phyloP scores from a whole-genome alignment of 306 rosid genomes.

The Cajanus cajan region DNA sequence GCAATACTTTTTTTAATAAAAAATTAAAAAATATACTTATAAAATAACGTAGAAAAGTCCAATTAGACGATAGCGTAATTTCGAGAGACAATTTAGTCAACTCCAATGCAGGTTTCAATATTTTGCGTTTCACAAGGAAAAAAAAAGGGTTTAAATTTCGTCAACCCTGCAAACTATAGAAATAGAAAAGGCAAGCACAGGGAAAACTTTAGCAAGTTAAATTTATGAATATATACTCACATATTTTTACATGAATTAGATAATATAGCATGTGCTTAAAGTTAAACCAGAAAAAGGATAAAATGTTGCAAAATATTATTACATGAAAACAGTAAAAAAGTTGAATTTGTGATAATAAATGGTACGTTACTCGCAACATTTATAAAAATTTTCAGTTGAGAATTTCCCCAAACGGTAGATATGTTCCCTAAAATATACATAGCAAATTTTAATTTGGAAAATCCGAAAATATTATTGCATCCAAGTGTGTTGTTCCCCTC shows the following conservation, averaged over 20 bases:
- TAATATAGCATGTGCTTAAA: not conserved
- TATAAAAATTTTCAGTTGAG: not conserved
- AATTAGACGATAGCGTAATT: not conserved
- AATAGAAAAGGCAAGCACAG: not conserved
- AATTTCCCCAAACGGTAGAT: not conserved
- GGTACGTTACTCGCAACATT: not conserved
- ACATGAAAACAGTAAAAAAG: not conserved
- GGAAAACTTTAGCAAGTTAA: not conserved
- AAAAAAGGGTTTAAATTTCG: not conserved
- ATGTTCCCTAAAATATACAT: not conserved
- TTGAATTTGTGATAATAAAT: not conserved
- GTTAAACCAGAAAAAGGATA: too few species aligned
- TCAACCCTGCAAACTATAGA: conserved; percentile 1
- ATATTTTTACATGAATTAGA: not conserved
- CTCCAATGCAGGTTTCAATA: not conserved
- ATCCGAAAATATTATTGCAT: not conserved
- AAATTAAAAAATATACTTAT: not conserved
- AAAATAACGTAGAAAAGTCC: not conserved
- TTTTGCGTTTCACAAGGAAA: not conserved
- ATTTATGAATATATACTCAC: not conserved
- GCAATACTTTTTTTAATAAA: not conserved
- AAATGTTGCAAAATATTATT: not conserved
- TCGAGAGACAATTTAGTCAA: not conserved
- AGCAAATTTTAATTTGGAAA: not conserved
- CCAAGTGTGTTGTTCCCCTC: not conserved